Evolutionary conservation across 139 green algal species (phyloP), one percentile per base, ranked within the genome.

Genomic region (Chlamydomonas urium): DNA sequence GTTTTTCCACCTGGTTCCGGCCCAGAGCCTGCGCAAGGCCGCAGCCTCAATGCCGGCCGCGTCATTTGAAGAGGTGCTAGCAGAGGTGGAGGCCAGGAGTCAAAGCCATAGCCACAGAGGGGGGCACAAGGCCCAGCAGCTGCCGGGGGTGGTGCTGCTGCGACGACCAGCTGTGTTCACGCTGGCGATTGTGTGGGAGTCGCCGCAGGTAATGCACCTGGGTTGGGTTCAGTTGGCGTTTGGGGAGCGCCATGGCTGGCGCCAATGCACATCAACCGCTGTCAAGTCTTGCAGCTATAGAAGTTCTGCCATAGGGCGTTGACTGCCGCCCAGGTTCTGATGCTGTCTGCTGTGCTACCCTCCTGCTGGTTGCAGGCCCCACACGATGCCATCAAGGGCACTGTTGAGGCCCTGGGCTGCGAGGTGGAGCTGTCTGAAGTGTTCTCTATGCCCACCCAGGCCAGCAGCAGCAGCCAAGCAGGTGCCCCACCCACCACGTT

Each of bases 171-270:
- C 38, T 2, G 85, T 95, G 2, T 89, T 95, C 77, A 90, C 81
- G 29, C 72, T 95, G 36, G 84, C 74, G 5, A 34, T 93, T 2
- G 86, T 88, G 42, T 95, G 88, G 88, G 88, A 93, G 60, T 88
- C 81, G 6, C 78, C 83, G 0, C 77, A 89, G 80, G 83, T 88
- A n/a, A n/a, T n/a, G n/a, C n/a, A n/a, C n/a, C n/a, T n/a, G n/a
- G n/a, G n/a, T n/a, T n/a, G n/a, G n/a, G n/a, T n/a, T n/a, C n/a
- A n/a, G n/a, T n/a, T n/a, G n/a, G n/a, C n/a, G n/a, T n/a, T n/a
- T n/a, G n/a, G n/a, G n/a, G n/a, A n/a, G n/a, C n/a, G n/a, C n/a
- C n/a, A n/a, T n/a, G n/a, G n/a, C n/a, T n/a, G n/a, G n/a, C n/a
- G n/a, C n/a, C n/a, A n/a, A n/a, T n/a, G n/a, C n/a, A n/a, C n/a